These are phyloP conservation scores for Suhomyces emberorum DNA, from an alignment of 805 yeast species.

Conservation along the genomic window DNA sequence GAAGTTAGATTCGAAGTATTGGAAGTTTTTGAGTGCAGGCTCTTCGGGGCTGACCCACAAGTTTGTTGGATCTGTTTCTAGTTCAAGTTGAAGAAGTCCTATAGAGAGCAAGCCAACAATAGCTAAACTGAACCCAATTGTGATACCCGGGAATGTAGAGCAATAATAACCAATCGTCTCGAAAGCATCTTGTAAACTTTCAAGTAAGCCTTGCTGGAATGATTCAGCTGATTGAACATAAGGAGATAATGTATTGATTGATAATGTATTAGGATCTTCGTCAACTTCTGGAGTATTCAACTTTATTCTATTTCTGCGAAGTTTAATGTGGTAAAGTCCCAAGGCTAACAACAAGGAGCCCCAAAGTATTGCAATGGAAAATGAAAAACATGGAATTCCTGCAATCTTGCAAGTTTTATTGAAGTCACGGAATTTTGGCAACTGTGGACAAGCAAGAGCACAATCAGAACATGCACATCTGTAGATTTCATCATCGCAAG, in stretches of 20 bases:
- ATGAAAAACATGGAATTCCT: conserved; percentile 68
- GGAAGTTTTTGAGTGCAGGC: conserved; percentile 63
- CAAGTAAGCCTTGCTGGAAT: conserved; percentile 5
- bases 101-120: conserved; percentile 37
- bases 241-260: not conserved
- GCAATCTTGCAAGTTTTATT: conserved; percentile 53
- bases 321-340: conserved; percentile 38
- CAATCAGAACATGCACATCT: conserved; percentile 93
- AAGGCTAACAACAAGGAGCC: conserved; percentile 32
- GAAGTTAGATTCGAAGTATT: conserved; percentile 71
- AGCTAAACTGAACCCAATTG: conserved; percentile 20
- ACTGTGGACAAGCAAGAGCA: conserved; percentile 68
- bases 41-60: conserved; percentile 87
- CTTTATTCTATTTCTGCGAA: conserved; percentile 9
- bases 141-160: conserved; percentile 51
- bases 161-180: conserved; percentile 55
- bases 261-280: not conserved
- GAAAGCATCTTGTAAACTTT: conserved; percentile 32
- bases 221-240: not conserved
- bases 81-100: conserved; percentile 20
- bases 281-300: not conserved
- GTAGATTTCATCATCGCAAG: conserved; percentile 65
- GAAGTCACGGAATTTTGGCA: conserved; percentile 45
- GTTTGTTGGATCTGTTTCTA: conserved; percentile 78
- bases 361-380: conserved; percentile 55